These are phyloP conservation scores for Wickerhamiella sergipiensis DNA, from an alignment of 805 yeast species.

Conservation along the genomic window DNA sequence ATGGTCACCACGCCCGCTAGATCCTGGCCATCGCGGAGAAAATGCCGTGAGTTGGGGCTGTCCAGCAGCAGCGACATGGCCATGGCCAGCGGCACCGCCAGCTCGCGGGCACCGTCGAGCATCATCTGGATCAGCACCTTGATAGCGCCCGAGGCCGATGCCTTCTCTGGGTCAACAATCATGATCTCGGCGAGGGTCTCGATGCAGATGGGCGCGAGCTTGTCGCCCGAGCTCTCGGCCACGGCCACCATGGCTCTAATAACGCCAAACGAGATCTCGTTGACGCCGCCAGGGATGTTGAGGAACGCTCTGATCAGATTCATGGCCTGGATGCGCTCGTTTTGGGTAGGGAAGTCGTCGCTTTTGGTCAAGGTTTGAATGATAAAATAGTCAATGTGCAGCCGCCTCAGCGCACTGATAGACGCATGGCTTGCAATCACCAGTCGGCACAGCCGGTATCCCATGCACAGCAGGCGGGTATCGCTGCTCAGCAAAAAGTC, in stretches of 20 bases:
- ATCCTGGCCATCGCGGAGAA: constrained; percentile 47
- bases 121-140: constrained; percentile 33
- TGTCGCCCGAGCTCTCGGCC: constrained; percentile 42
- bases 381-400: constrained; percentile 44
- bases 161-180: constrained; percentile 31
- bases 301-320: constrained; percentile 53
- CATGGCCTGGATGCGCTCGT: constrained; percentile 68
- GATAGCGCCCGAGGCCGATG: constrained; percentile 34
- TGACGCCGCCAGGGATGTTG: constrained; percentile 39
- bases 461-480: constrained; percentile 57
- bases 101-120: constrained; percentile 40
- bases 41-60: constrained; percentile 37
- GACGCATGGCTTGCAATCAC: constrained; percentile 43
- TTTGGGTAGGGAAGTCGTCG: constrained; percentile 27
- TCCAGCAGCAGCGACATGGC: constrained; percentile 47
- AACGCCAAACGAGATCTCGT: constrained; percentile 45
- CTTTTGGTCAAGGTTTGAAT: constrained; percentile 53
- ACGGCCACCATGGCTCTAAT: constrained; percentile 52
- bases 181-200: constrained; percentile 43
- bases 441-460: constrained; percentile 59
- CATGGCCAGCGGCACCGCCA: constrained; percentile 30
- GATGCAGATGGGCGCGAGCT: constrained; percentile 34
- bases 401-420: constrained; percentile 38
- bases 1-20: constrained; percentile 49
- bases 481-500: constrained; percentile 43